Evolutionary conservation across 2,329 filamentous ascomycete species (phyloP).

Genomic region (Fusarium paranaense): DNA sequence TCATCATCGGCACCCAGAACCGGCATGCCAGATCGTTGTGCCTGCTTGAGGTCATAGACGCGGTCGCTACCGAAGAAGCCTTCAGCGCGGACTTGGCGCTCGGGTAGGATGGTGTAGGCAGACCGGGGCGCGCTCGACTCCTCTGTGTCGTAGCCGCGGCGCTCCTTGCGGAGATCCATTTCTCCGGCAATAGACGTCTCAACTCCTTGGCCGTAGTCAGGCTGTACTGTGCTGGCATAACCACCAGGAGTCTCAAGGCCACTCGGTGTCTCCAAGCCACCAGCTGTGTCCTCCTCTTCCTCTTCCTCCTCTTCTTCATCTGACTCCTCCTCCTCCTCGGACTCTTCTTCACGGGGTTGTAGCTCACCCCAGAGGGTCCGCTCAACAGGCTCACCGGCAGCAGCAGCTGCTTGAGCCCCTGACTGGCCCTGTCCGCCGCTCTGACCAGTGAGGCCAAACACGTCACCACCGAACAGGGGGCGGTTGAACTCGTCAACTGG

Average conservation of each 20-base stretch:
- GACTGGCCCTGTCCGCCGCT: slow-evolving; percentile 52
- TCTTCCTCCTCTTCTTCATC: slow-evolving; percentile 77
- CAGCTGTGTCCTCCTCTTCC: slow-evolving; percentile 70
- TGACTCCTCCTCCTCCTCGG: slow-evolving; percentile 80
- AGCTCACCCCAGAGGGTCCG: slow-evolving; percentile 92
- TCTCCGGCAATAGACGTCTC: slow-evolving; percentile 85
- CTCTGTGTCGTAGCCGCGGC: slow-evolving; percentile 88
- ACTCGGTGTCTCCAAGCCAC: slow-evolving; percentile 78
- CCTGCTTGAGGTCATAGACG: slow-evolving; percentile 82
- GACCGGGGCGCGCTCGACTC: slow-evolving; percentile 79
- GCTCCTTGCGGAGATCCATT: slow-evolving; percentile 87
- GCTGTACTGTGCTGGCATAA: slow-evolving; percentile 81
- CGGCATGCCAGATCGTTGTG: slow-evolving; percentile 67
- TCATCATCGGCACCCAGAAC: slow-evolving; percentile 86
- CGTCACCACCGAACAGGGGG: slow-evolving; percentile 92
- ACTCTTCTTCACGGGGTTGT: slow-evolving; percentile 80
- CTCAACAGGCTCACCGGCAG: slow-evolving; percentile 82
- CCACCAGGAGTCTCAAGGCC: slow-evolving; percentile 86
- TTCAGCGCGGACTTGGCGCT: slow-evolving; percentile 85
- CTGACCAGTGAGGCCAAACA: slow-evolving; percentile 79
- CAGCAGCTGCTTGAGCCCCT: slow-evolving; percentile 50
- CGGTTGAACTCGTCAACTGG: slow-evolving; percentile 94
- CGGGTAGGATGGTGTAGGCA: slow-evolving; percentile 90
- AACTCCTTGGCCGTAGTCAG: slow-evolving; percentile 77
- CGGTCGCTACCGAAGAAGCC: slow-evolving; percentile 98